phyloP scores from a whole-genome alignment of 2,329 filamentous ascomycete species.

The Ophiostoma sp. region DNA sequence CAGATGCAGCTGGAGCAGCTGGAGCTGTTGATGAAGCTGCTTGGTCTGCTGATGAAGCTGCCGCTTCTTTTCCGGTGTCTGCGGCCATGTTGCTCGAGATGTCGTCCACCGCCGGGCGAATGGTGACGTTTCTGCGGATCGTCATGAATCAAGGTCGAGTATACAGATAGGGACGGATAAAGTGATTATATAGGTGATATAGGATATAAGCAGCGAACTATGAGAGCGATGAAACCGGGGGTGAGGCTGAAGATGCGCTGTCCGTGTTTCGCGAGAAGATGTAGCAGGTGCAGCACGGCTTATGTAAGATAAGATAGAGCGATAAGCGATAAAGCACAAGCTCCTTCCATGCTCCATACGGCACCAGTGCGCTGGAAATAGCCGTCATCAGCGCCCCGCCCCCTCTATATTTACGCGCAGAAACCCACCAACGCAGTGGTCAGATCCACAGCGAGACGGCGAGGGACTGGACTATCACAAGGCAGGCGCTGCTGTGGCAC shows the following conservation, averaged over 20 bases:
- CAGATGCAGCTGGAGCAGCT: background rate
- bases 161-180: background rate
- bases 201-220: background rate
- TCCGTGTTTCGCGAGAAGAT: background rate
- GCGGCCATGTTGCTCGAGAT: background rate
- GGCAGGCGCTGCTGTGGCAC: background rate
- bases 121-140: background rate
- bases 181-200: background rate
- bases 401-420: conserved; percentile 8
- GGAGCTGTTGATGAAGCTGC: background rate
- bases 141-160: background rate
- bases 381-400: conserved; percentile 12
- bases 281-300: background rate
- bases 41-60: background rate
- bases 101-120: background rate
- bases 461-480: background rate
- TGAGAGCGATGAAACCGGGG: background rate
- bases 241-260: background rate
- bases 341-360: background rate
- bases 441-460: background rate
- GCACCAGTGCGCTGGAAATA: conserved; percentile 5
- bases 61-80: background rate
- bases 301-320: background rate
- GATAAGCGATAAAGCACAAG: background rate
- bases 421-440: background rate